Evolutionary conservation across 208 protist species (phyloP), one percentile per base, ranked within the genome.

Genomic region (Phytomonas sp.): DNA sequence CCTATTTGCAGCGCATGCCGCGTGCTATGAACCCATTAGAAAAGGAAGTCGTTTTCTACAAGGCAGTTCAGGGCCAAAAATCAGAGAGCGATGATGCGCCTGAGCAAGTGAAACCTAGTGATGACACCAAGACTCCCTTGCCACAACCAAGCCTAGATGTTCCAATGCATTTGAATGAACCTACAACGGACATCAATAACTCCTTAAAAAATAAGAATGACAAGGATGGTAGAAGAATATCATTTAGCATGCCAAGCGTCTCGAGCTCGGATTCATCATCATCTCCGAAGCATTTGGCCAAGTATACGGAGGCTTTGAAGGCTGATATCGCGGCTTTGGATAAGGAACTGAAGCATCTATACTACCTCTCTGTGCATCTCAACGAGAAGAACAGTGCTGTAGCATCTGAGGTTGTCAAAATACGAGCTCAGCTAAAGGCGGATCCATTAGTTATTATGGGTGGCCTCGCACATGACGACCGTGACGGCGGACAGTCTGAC

Each of bases 21-120:
- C 84, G 88, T 6, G 86, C 84, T 23, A 91, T 96, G 88, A 75
- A 71, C 62, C 60, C 78, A 51, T 73, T 94, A 31, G 79, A 87
- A 62, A 80, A 96, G 67, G 86, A 96, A 78, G 67, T 85, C 68
- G 71, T 68, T n/a, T 75, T 87, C 37, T 88, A 40, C 9, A 40
- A 40, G 9, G 36, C 36, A 40, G 6, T 40, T 40, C 36, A 9
- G 9, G 9, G 9, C 36, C 36, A 9, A 4, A 40, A 40, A 9
- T 40, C 36, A 40, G 36, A 9, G 36, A 13, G 36, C 36, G 36
- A 40, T 9, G 36, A 40, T 40, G 9, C 9, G 4, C 36, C 36
- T 9, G 36, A 40, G 9, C 36, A 9, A 40, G 36, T 40, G 36
- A 40, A 40, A 9, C 36, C 36, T 40, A 40, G 36, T 9, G 4